These are phyloP conservation scores for Gossypium lobatum DNA, from an alignment of 441 rosid species.

Conservation along the genomic window DNA sequence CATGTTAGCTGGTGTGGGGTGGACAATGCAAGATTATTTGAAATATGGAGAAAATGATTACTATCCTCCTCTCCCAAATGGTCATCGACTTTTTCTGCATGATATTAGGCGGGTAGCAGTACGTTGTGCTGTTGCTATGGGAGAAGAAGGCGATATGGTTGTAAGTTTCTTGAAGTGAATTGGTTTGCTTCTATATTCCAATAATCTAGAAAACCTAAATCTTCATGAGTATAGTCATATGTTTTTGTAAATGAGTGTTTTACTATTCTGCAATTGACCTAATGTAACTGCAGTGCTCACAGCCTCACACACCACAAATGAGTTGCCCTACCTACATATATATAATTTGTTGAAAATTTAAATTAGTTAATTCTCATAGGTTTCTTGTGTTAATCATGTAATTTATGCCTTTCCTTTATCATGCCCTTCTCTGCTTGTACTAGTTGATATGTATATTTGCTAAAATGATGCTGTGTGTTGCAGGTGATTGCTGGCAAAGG, in stretches of 20 bases:
- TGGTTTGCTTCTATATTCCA: slow-evolving; percentile 1
- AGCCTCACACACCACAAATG: background rate
- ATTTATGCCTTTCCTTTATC: too few species aligned
- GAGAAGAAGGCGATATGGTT: slow-evolving; percentile 94
- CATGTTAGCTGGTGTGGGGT: slow-evolving; percentile 89
- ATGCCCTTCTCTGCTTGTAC: background rate
- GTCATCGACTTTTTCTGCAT: slow-evolving; percentile 79
- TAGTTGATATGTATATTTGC: background rate
- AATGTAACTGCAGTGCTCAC: background rate
- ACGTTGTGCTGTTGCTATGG: slow-evolving; percentile 91
- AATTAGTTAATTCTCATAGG: background rate
- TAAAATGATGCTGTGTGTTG: slow-evolving; percentile 5
- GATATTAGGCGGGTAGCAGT: slow-evolving; percentile 88
- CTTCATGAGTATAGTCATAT: background rate
- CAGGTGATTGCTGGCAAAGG: slow-evolving; percentile 95
- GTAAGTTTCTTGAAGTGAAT: slow-evolving; percentile 49
- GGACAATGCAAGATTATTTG: slow-evolving; percentile 89
- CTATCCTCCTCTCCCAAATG: slow-evolving; percentile 88
- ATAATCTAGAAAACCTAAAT: background rate
- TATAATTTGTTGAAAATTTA: background rate
- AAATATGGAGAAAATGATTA: slow-evolving; percentile 83
- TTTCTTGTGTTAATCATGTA: background rate
- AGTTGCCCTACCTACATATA: background rate
- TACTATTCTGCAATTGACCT: background rate
- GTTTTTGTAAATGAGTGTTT: background rate